Percentiles rank a stretch among this genome's conserved stretches.
Evolutionary conservation across 2,329 filamentous ascomycete species (phyloP).

Genomic region (Beauveria pseudobassiana): DNA sequence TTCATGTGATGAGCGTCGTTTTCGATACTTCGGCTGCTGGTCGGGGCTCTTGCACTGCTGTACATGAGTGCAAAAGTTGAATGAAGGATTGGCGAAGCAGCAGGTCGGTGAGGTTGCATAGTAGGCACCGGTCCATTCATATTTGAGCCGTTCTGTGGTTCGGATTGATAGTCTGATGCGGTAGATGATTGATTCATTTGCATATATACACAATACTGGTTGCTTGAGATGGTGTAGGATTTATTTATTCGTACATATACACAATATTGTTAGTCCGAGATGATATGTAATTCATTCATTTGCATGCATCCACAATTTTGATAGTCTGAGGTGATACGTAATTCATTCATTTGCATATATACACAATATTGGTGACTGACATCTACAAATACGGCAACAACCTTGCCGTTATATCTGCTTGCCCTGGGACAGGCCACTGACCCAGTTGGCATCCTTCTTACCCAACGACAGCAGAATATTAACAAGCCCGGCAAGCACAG

Average conservation of each 20-base stretch:
- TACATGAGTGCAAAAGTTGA: no score
- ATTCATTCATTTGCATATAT: neutral
- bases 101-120: neutral
- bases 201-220: no score
- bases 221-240: no score
- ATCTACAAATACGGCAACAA: no score
- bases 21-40: neutral
- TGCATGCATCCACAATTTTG: no score
- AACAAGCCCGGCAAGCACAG: neutral
- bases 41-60: neutral
- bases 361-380: neutral
- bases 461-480: neutral
- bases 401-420: neutral
- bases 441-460: conserved; percentile 5
- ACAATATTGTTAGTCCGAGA: no score
- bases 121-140: neutral
- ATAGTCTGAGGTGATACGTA: neutral
- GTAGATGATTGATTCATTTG: no score
- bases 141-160: no score
- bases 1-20: neutral
- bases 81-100: neutral
- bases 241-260: no score
- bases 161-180: no score
- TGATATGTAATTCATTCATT: no score
- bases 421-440: neutral